These are phyloP conservation scores for Phytophthora citrophthora DNA, from an alignment of 352 stramenopile species.

Conservation along the genomic window DNA sequence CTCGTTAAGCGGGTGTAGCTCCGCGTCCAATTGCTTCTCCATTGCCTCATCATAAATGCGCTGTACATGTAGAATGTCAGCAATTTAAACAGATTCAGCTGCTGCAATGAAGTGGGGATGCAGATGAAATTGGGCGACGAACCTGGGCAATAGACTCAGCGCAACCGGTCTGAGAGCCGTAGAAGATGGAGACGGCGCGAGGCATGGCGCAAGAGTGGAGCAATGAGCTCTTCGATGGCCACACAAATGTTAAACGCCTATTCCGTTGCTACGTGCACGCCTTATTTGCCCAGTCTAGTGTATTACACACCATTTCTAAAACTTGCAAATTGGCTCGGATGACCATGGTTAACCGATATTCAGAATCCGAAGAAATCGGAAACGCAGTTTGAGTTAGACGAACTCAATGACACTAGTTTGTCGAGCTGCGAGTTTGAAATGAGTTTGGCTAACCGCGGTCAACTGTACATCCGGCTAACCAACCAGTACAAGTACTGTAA, in stretches of 20 bases:
- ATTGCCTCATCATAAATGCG: slow-evolving; percentile 73
- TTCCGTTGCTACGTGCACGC: no score
- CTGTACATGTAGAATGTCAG: slow-evolving; percentile 40
- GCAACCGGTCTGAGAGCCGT: slow-evolving; percentile 90
- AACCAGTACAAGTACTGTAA: no score
- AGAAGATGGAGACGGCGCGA: slow-evolving; percentile 65
- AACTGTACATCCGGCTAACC: no score
- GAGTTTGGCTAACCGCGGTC: no score
- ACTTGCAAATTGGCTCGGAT: no score
- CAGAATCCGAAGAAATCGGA: no score
- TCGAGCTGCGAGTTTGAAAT: no score
- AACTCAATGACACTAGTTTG: no score
- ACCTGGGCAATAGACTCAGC: slow-evolving; percentile 88
- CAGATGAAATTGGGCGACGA: background rate
- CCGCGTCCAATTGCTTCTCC: slow-evolving; percentile 56
- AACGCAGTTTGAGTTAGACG: no score
- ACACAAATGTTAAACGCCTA: slow-evolving; percentile 10
- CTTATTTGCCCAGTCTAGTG: no score
- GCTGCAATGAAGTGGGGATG: background rate
- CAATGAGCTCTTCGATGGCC: slow-evolving; percentile 7
- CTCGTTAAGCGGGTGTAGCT: slow-evolving; percentile 66
- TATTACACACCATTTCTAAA: no score
- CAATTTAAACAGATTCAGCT: background rate
- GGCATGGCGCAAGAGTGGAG: slow-evolving; percentile 9
- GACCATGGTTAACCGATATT: no score